A percentile compares a stretch with the other conserved stretches of the same genome.
These are phyloP conservation scores for Singerocomus inundabilis DNA, from an alignment of 1,284 basidiomycete species.

Conservation along the genomic window DNA sequence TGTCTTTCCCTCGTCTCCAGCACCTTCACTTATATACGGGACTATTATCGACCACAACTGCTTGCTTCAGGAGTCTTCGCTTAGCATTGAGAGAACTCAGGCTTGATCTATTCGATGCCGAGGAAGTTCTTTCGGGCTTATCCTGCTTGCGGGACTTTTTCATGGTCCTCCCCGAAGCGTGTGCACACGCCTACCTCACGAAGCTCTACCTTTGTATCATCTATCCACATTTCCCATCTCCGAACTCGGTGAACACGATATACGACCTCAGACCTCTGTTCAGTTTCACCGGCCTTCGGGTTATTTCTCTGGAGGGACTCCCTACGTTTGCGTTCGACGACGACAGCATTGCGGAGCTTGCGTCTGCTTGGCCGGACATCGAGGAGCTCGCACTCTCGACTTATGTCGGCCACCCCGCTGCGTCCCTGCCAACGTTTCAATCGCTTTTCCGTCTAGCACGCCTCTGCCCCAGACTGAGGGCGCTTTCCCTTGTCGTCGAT, in stretches of 20 bases:
- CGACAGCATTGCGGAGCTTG: slow-evolving; percentile 12
- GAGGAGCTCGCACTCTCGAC: slow-evolving; percentile 22
- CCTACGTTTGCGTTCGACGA: slow-evolving; percentile 18
- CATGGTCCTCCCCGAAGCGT: slow-evolving; percentile 10
- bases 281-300: slow-evolving; percentile 13
- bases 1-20: slow-evolving; percentile 12
- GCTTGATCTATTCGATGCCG: slow-evolving; percentile 23
- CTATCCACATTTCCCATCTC: slow-evolving; percentile 9
- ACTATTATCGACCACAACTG: slow-evolving; percentile 10
- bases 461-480: slow-evolving; percentile 10
- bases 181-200: slow-evolving; percentile 12
- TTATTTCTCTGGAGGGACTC: slow-evolving; percentile 21
- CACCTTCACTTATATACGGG: slow-evolving; percentile 23
- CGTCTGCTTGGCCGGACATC: slow-evolving; percentile 21
- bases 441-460: slow-evolving; percentile 12
- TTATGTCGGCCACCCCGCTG: slow-evolving; percentile 14
- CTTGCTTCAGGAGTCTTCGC: slow-evolving; percentile 11
- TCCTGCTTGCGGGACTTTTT: slow-evolving; percentile 17
- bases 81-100: slow-evolving; percentile 18
- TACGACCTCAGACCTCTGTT: slow-evolving; percentile 19
- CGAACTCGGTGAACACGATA: slow-evolving; percentile 2
- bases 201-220: slow-evolving; percentile 16
- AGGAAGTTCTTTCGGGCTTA: slow-evolving; percentile 10
- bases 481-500: slow-evolving; percentile 25
- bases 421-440: slow-evolving; percentile 21